Conservation (phyloP, 176 grass and related monocot species). For the Eremochloa ophiuroides region DNA sequence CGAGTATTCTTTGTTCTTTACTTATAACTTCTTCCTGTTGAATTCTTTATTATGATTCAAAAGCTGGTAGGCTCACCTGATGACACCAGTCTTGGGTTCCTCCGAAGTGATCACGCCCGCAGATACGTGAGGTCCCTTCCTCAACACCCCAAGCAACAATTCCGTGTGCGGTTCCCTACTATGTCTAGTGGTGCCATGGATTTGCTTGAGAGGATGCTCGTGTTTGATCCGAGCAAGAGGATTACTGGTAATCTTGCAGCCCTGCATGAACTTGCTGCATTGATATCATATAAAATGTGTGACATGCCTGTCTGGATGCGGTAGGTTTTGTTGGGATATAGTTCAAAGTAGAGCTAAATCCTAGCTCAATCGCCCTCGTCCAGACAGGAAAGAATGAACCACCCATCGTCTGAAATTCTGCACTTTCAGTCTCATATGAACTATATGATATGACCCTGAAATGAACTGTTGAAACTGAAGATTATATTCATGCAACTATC, state of each 20-base stretch:
- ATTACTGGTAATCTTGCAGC: constrained; percentile 74
- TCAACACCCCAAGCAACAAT: constrained; percentile 88
- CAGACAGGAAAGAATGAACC: constrained; percentile 1
- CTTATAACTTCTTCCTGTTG: background rate
- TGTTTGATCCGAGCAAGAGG: constrained; percentile 96
- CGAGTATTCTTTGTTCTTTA: constrained; percentile 22
- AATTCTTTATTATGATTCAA: constrained; percentile 18
- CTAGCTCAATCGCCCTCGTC: background rate
- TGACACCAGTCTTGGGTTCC: constrained; percentile 92
- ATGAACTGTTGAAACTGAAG: background rate
- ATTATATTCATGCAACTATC: background rate
- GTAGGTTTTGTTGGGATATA: constrained; percentile 3
- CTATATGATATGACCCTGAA: background rate
- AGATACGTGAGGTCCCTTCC: constrained; percentile 95
- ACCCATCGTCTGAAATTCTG: background rate
- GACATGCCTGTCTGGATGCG: background rate
- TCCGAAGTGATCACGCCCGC: constrained; percentile 84
- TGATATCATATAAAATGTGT: constrained; percentile 3
- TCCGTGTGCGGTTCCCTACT: constrained; percentile 69
- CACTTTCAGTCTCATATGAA: background rate
- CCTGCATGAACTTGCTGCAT: constrained; percentile 20
- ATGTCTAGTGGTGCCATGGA: constrained; percentile 82
- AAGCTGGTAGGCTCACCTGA: constrained; percentile 96
- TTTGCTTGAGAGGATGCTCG: constrained; percentile 98
- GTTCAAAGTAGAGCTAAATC: constrained; percentile 12